Evolutionary conservation across 495 filamentous ascomycete genomes (phyloP).

Genomic region (Podospora pseudopauciseta): DNA sequence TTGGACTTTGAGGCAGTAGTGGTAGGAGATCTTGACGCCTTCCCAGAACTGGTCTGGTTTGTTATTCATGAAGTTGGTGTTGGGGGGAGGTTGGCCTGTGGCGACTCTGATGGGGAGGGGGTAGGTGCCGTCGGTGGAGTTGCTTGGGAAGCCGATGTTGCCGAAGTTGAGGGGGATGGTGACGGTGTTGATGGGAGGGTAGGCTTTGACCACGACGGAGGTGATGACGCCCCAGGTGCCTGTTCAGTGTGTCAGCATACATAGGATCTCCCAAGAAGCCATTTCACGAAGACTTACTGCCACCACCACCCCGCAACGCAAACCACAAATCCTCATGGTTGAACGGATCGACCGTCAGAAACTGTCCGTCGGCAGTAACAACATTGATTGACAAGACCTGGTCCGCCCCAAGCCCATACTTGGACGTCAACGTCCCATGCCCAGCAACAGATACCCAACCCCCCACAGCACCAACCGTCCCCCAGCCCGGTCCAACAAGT

Average conservation of each 20-base stretch:
- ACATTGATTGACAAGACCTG: slow-evolving; percentile 52
- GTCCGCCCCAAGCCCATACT: slow-evolving; percentile 50
- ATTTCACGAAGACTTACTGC: slow-evolving; percentile 33
- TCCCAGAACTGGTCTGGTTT: slow-evolving; percentile 50
- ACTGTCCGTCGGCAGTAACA: slow-evolving; percentile 53
- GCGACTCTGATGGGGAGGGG: slow-evolving; percentile 22
- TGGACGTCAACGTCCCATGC: slow-evolving; percentile 40
- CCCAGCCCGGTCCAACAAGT: slow-evolving; percentile 44
- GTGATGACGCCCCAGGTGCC: slow-evolving; percentile 54
- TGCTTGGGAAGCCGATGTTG: slow-evolving; percentile 10
- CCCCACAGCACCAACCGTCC: slow-evolving; percentile 50
- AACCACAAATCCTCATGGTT: slow-evolving; percentile 58
- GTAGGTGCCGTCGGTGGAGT: slow-evolving; percentile 20
- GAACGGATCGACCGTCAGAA: slow-evolving; percentile 48
- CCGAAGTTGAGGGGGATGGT: slow-evolving; percentile 10
- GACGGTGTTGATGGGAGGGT: slow-evolving; percentile 32
- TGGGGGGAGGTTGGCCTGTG: slow-evolving; percentile 25
- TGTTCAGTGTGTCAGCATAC: background rate
- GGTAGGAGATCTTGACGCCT: slow-evolving; percentile 42
- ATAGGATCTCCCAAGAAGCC: background rate
- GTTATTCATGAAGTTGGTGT: slow-evolving; percentile 23
- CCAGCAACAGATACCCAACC: slow-evolving; percentile 54
- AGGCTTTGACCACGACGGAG: slow-evolving; percentile 45
- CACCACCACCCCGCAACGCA: slow-evolving; percentile 59
- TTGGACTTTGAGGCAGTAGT: slow-evolving; percentile 32